phyloP scores from a whole-genome alignment of 2,329 filamentous ascomycete species.

The Exophiala lecanii-corni region DNA sequence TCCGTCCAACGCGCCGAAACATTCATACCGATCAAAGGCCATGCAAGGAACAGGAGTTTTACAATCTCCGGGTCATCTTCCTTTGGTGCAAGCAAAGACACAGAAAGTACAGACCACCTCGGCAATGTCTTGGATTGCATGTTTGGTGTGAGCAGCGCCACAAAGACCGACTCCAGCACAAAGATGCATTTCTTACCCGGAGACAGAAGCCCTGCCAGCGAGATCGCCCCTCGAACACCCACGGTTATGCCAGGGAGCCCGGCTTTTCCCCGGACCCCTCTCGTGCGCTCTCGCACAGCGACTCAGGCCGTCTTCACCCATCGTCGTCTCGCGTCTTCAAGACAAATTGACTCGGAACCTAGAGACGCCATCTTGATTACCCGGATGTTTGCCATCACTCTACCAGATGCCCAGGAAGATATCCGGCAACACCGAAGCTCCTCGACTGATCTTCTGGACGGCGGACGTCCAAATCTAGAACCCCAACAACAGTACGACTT shows the following conservation, averaged over 20 bases:
- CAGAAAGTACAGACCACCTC: constrained; percentile 45
- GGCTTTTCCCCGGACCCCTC: constrained; percentile 7
- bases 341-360: constrained; percentile 33
- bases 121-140: constrained; percentile 53
- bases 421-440: constrained; percentile 17
- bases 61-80: constrained; percentile 38
- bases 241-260: constrained; percentile 21
- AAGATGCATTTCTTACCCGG: constrained; percentile 54
- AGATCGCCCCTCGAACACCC: constrained; percentile 10
- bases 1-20: constrained; percentile 33
- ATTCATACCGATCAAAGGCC: constrained; percentile 35
- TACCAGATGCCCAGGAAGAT: constrained; percentile 42
- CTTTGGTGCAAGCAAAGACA: constrained; percentile 32
- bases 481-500: constrained; percentile 4
- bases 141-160: constrained; percentile 56
- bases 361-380: constrained; percentile 54
- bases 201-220: constrained; percentile 9
- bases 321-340: constrained; percentile 25
- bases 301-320: constrained; percentile 5
- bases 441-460: constrained; percentile 7
- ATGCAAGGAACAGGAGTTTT: constrained; percentile 42
- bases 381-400: constrained; percentile 54
- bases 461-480: constrained; percentile 3
- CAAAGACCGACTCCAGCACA: constrained; percentile 55
- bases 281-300: constrained; percentile 21